Evolutionary conservation across 768 basidiomycete genomes (phyloP), one percentile per base, ranked within the genome.

Genomic region (Pleurotus citrinopileatus): DNA sequence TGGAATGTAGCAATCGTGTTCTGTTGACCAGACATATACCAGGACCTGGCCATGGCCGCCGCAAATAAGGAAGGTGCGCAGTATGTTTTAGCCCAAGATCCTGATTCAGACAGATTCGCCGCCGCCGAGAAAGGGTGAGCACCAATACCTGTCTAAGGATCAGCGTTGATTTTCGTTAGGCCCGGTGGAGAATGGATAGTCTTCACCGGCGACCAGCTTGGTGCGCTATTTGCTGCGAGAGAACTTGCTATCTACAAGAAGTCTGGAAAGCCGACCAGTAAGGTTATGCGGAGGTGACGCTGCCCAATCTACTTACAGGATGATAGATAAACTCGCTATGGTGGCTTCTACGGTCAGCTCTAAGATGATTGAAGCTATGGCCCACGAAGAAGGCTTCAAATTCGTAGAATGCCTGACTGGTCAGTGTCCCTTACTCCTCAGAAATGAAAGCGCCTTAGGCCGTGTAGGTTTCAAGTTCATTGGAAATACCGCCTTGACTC

Each of bases 401-500:
- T 94, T 93, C 63, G 78, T 79, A 6, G 91, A 95, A 65, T 94
- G 90, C 62, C 68, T 95, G 38, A 95, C 93, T 28, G 92, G 90
- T 87, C 36, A 46, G n/a, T n/a, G n/a, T n/a, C n/a, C n/a, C n/a
- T n/a, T n/a, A n/a, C n/a, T n/a, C n/a, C n/a, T n/a, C n/a, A n/a
- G n/a, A n/a, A n/a, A n/a, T n/a, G n/a, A n/a, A n/a, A n/a, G n/a
- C n/a, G n/a, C n/a, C n/a, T n/a, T n/a, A n/a, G n/a, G n/a, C n/a
- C n/a, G n/a, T n/a, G 34, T 61, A 86, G 92, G 93, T 2, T 95
- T 95, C 70, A 95, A 95, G 69, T 93, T 81, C 63, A 92, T 95
- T 46, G 93, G 93, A 6, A 95, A 94, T 63, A 86, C 84, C 7
- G 89, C 87, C 2, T 69, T 91, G 29, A 70, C 75, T 46, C 77